phyloP scores from a whole-genome alignment of 495 filamentous ascomycete genomes.

The Durotheca rogersii region DNA sequence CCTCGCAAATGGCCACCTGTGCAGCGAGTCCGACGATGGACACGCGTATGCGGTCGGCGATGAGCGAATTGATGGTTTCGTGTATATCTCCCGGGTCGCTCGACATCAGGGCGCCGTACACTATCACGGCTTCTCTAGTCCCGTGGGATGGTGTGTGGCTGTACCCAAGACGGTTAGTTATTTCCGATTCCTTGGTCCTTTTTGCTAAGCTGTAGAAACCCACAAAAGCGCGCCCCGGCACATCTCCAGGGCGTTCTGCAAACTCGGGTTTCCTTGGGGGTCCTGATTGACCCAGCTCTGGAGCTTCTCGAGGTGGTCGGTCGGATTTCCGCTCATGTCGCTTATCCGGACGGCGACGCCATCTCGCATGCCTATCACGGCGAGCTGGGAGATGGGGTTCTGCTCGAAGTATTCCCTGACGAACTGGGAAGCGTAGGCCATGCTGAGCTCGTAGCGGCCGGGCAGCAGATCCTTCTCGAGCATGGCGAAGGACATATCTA shows the following conservation, averaged over 20 bases:
- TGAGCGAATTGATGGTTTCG: conserved; percentile 74
- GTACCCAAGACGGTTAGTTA: conserved; percentile 22
- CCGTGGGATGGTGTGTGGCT: conserved; percentile 90
- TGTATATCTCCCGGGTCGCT: conserved; percentile 95
- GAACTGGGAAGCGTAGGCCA: conserved; percentile 84
- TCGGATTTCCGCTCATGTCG: conserved; percentile 88
- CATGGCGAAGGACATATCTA: conserved; percentile 96
- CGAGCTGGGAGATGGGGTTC: conserved; percentile 96
- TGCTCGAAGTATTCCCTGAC: conserved; percentile 96
- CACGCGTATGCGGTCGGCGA: conserved; percentile 79
- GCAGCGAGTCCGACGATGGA: conserved; percentile 86
- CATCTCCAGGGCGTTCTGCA: conserved; percentile 97
- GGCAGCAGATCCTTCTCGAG: conserved; percentile 90
- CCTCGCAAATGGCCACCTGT: conserved; percentile 86
- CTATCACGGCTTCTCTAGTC: conserved; percentile 85
- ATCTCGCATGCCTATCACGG: conserved; percentile 86
- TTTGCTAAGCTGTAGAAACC: conserved; percentile 35
- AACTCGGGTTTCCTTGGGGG: conserved; percentile 81
- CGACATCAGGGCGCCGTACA: conserved; percentile 87
- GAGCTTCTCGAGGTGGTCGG: conserved; percentile 75
- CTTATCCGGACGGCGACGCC: conserved; percentile 82
- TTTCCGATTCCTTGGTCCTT: conserved; percentile 2
- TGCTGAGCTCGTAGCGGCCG: conserved; percentile 75
- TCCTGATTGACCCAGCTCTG: conserved; percentile 75
- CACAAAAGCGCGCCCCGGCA: conserved; percentile 83